Evolutionary conservation across 495 filamentous ascomycete genomes (phyloP).

Genomic region (Hypoxylon crocopeplum): DNA sequence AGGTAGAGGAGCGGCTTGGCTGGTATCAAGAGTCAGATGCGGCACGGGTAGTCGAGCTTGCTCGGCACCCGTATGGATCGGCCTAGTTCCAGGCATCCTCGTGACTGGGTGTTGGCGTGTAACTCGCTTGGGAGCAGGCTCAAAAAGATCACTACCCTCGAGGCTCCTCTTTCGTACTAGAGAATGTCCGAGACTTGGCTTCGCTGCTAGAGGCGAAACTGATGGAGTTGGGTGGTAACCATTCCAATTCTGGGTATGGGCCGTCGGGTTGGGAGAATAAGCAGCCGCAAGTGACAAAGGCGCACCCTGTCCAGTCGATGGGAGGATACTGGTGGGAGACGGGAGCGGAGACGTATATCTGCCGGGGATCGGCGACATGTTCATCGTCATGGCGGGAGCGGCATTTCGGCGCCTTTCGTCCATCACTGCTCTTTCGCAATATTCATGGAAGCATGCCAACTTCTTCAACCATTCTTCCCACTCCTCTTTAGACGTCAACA

Average conservation of each 20-base stretch:
- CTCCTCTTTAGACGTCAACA: constrained; percentile 81
- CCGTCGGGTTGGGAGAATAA: constrained; percentile 42
- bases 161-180: constrained; percentile 71
- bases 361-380: constrained; percentile 44
- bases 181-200: constrained; percentile 54
- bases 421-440: constrained; percentile 70
- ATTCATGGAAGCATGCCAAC: constrained; percentile 78
- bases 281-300: constrained; percentile 35
- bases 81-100: constrained; percentile 48
- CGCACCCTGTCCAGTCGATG: constrained; percentile 41
- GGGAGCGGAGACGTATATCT: constrained; percentile 50
- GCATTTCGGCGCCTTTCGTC: constrained; percentile 41
- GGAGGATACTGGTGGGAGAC: constrained; percentile 53
- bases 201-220: constrained; percentile 60
- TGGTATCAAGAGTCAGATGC: constrained; percentile 53
- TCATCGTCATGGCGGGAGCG: constrained; percentile 43
- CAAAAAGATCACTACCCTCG: constrained; percentile 63
- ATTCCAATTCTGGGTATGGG: constrained; percentile 42
- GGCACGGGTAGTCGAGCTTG: constrained; percentile 48
- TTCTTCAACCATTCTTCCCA: constrained; percentile 89
- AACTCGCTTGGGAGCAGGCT: constrained; percentile 72
- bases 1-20: constrained; percentile 26
- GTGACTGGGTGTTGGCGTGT: constrained; percentile 36
- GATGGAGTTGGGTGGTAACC: constrained; percentile 47
- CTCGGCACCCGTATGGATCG: constrained; percentile 32